These are phyloP conservation scores for Quercus variabilis DNA, from an alignment of 306 rosid species.

Conservation along the genomic window DNA sequence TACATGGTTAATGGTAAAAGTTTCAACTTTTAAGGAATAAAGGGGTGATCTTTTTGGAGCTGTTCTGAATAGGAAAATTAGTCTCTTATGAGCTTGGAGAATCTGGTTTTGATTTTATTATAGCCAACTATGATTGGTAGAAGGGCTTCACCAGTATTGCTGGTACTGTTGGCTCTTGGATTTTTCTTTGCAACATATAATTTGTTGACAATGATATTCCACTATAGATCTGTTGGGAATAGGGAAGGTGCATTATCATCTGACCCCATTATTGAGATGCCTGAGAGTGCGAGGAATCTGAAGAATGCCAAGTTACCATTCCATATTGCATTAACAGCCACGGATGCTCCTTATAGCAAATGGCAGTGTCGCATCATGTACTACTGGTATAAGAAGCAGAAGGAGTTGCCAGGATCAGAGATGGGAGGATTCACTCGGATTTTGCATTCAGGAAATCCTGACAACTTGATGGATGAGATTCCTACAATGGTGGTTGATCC, in stretches of 20 bases:
- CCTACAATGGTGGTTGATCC: conserved; percentile 94
- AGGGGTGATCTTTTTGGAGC: conserved; percentile 21
- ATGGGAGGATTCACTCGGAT: conserved; percentile 97
- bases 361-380: conserved; percentile 98
- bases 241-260: conserved; percentile 22
- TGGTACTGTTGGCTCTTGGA: conserved; percentile 67
- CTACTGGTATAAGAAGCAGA: conserved; percentile 78
- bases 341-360: conserved; percentile 79
- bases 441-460: conserved; percentile 86
- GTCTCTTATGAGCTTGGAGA: conserved; percentile 28
- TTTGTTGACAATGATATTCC: conserved; percentile 58
- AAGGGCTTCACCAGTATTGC: conserved; percentile 63
- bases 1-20: conserved; percentile 19
- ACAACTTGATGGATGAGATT: conserved; percentile 97
- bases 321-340: conserved; percentile 92
- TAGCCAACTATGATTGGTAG: conserved; percentile 35
- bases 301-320: conserved; percentile 52
- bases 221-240: conserved; percentile 47
- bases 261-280: conserved; percentile 85
- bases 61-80: conserved; percentile 23
- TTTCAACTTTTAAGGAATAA: not conserved
- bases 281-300: conserved; percentile 45
- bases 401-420: conserved; percentile 71
- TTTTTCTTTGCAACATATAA: conserved; percentile 79
- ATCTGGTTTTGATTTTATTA: conserved; percentile 31